These are phyloP conservation scores for Tetracladium setigerum DNA, from an alignment of 495 filamentous ascomycete species.

Conservation along the genomic window DNA sequence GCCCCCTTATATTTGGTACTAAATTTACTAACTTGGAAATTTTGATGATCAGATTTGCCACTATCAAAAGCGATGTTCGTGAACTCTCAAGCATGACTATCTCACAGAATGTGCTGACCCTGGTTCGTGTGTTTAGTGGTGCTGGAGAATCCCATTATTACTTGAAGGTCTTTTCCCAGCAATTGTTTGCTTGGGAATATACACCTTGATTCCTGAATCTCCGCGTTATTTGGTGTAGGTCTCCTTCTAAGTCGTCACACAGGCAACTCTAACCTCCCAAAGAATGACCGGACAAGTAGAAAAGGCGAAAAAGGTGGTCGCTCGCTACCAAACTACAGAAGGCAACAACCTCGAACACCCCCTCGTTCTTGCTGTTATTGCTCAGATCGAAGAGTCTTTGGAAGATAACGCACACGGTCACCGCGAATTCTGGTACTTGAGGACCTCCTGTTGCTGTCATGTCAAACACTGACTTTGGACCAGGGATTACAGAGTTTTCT, in stretches of 20 bases:
- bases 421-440: constrained; percentile 26
- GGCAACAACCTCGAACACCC: constrained; percentile 28
- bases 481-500: constrained; percentile 34
- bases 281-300: constrained; percentile 27
- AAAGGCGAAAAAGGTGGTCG: constrained; percentile 29
- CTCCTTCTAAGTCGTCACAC: no score
- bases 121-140: constrained; percentile 22
- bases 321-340: constrained; percentile 32
- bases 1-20: no score
- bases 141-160: constrained; percentile 31
- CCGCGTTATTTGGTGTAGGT: constrained; percentile 29
- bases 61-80: no score
- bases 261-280: no score
- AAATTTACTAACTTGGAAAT: no score
- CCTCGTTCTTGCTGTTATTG: constrained; percentile 30
- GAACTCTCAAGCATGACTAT: no score
- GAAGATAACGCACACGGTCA: constrained; percentile 24
- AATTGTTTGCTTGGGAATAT: constrained; percentile 33
- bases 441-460: no score
- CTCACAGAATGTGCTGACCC: constrained; percentile 11
- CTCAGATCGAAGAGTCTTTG: constrained; percentile 35
- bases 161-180: constrained; percentile 32
- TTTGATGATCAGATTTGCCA: no score
- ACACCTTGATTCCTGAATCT: constrained; percentile 32
- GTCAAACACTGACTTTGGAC: no score